Conservation (phyloP, 176 grass and related monocot species). For the Triticum aestivum region DNA sequence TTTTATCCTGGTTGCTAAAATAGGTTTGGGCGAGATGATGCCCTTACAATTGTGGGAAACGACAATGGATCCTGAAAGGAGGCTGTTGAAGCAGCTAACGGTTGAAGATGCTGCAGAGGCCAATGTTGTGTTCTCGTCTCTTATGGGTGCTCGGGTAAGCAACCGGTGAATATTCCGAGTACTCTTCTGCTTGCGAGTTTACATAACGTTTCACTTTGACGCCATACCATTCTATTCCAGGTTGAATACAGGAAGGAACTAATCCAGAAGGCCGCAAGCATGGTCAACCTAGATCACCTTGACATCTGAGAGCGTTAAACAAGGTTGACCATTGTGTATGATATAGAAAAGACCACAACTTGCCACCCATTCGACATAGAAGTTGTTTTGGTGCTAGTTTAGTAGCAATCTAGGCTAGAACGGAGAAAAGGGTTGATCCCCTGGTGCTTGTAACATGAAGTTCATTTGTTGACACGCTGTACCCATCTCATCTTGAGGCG, state of each 20-base stretch:
- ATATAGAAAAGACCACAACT: slow-evolving; percentile 21
- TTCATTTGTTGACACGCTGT: background rate
- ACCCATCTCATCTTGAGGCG: background rate
- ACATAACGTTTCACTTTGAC: background rate
- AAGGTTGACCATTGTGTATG: slow-evolving; percentile 34
- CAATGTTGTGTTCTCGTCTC: slow-evolving; percentile 86
- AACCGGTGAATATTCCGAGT: background rate
- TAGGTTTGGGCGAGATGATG: slow-evolving; percentile 99
- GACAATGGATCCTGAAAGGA: slow-evolving; percentile 87
- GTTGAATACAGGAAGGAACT: slow-evolving; percentile 89
- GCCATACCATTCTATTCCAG: slow-evolving; percentile 27
- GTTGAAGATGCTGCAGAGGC: slow-evolving; percentile 90
- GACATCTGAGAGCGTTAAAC: slow-evolving; percentile 55
- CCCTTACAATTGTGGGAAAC: slow-evolving; percentile 93
- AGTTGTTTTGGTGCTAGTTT: slow-evolving; percentile 10
- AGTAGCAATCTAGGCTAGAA: slow-evolving; percentile 30
- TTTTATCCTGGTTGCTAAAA: slow-evolving; percentile 25
- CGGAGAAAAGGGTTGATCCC: background rate
- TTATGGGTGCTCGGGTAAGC: slow-evolving; percentile 87
- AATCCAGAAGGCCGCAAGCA: slow-evolving; percentile 65
- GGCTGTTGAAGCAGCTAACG: slow-evolving; percentile 83
- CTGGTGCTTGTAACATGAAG: background rate
- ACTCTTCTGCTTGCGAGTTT: background rate
- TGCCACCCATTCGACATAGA: background rate
- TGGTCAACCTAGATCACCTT: slow-evolving; percentile 77